Base-by-base conservation (phyloP, 2,329 filamentous ascomycete species). In the Beauveria asiatica region DNA sequence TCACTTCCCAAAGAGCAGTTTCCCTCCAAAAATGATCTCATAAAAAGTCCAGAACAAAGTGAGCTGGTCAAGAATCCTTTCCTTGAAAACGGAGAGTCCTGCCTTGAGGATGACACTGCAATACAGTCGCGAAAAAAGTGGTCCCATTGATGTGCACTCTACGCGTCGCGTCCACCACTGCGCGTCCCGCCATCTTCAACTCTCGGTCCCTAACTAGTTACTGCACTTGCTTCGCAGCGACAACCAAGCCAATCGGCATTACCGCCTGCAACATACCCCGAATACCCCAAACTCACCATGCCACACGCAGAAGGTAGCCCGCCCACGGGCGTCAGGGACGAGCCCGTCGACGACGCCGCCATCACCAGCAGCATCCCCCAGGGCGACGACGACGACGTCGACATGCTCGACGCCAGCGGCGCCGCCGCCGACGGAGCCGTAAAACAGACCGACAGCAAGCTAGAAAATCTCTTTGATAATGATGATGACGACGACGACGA, bases 401-500 rank as follows among this genome's bases (percentile, higher is more conserved):
- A 74, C 44, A 79, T 79, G 76, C 70, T 66, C 23, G 74, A 74
- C 51, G 63, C 68, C 25, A 65, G 71, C 42, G 55, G 59, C 25
- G 63, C 69, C 42, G 61, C 68, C 13, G 59, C 62, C 13, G 64
- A 64, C 8, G 52, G 62, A 9, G 66, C 68, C 2, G 63, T 54
- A 16, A 78, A 78, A 62, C 74, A 77, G 25, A 76, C 80, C 25
- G 77, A 80, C 45, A 72, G 78, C 49, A 83, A 82, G 60, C 72
- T 87, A 7, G 83, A 85, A 53, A 81, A 85, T 5, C 65, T 87
- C 11, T 86, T 86, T 59, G 78, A 74, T 39, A 82, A 84, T 64
- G 75, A 76, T 19, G 82, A 84, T 48, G 84, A 81, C 1, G 83
- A 86, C 63, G 82, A 85, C 0, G 83, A 84, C 0, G 84, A 84